Base-by-base conservation (phyloP, 1,139 yeast species). In the Taphrina betulina region DNA sequence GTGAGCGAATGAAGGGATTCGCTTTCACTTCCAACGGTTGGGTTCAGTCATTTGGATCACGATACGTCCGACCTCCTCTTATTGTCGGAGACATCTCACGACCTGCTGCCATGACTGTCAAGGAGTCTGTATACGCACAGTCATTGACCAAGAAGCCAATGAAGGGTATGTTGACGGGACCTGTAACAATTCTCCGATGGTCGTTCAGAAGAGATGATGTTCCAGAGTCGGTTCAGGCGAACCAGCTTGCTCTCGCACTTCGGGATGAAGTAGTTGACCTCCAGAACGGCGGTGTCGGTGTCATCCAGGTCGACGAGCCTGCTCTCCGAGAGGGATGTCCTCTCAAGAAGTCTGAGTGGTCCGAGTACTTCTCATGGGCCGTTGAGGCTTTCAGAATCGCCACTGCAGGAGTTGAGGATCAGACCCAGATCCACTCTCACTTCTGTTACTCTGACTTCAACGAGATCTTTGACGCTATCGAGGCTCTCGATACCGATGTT, bases 91-190 rank as follows among this genome's bases (percentile, higher is more conserved):
- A 92, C 75, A 90, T 92, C 69, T 89, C 96, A 60, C 90, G 98
- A 81, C 97, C 98, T 73, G 82, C 81, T 73, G 87, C 97, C 67
- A 92, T 92, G 96, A 83, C 98, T 66, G 97, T 92, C 68, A 90
- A 89, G 82, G 98, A 94, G 81, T 90, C 97, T 61, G 95, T 92
- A 72, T 92, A 88, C 76, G 98, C 98, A 67, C 98, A 94, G 81
- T 86, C 96, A 63, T 77, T 92, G 72, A 89, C 97, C 71, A 77
- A 82, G 69, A 85, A 85, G 79, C 96, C 96, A 73, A 85, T 92
- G 83, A 92, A 92, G 83, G 98, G 98, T 86, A 92, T 92, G 98
- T 85, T 92, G 75, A 90, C 98, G 73, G 98, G 98, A 78, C 98
- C 98, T 74, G 95, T 92, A 69, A 92, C 98, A 70, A 88, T 95